Evolutionary conservation across 192 early-diverging fungal genomes (phyloP), one percentile per base, ranked within the genome.

Genomic region (Endogone sp.): DNA sequence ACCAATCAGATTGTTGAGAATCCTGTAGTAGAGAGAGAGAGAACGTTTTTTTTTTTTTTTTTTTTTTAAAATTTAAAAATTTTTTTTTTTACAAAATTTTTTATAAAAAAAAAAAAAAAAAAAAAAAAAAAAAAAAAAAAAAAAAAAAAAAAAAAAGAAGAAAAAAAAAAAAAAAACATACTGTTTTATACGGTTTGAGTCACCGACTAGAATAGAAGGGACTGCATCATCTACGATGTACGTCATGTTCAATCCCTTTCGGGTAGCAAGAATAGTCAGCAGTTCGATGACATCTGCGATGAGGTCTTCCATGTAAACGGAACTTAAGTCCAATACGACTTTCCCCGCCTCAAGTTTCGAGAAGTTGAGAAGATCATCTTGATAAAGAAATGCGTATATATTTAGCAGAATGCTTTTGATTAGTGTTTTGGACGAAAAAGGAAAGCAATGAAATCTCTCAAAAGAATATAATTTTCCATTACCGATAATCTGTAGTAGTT

Each of bases 301-400:
- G 0, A 86, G 82, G 49, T 82, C 81, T 64, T 83, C 69, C 21
- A 88, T 65, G 20, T 81, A 80, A 62, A 85, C 70, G 0, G 81
- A 77, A 2, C 81, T 81, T 16, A 81, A 57, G 60, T 89, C 82
- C 66, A 89, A 60, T 0, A 65, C 62, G 10, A 87, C 79, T 29
- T 84, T 82, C 25, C 84, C 83, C 4, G 85, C 87, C 62, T 89
- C 87, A 57, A 86, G 69, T 63, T 87, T 87, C 13, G 82, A 84
- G 65, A 85, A 86, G 59, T 89, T 80, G 3, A 83, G 60, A 8
- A 81, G 54, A 66, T 84, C 83, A 61, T 84, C 81, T 68, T 77
- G 65, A 32, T 73, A 55, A 16, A 71, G 26, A 64, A 71, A 65
- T 16, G 65, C 63, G 67, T 65, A 31, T 13, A 64, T 31, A 26